Base-by-base conservation (phyloP, 345 rosid genomes). In the Eucalyptus polybractea region DNA sequence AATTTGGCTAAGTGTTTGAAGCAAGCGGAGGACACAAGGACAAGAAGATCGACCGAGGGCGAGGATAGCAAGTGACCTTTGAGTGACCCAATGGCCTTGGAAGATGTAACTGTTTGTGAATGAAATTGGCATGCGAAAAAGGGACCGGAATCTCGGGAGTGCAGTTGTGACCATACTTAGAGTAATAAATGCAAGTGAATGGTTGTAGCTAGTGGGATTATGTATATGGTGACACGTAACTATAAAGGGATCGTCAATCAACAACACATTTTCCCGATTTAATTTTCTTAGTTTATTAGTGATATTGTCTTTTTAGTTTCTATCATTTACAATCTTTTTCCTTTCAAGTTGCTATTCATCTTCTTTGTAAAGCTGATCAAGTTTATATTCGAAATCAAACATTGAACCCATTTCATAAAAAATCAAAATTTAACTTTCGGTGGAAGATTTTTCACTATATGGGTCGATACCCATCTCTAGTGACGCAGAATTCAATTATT, bases 401-500 rank as follows among this genome's bases (percentile, higher is more conserved):
- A 15, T 8, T 31, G 22, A 67, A 67, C 12, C 0, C 42, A 67
- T 31, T 67, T 31, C 11, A 67, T 31, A 31, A 31, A 31, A 67
- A 67, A 16, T 10, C 12, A 69, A 69, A 69, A 69, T 16, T 8
- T 19, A 69, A 69, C 42, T 69, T 69, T 31, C 3, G 4, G 2
- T 16, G 13, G 1, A 33, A 69, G 58, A n/a, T 19, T 5, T 72
- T 17, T 33, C 81, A 17, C 24, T 19, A 72, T 9, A 1, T 72
- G 25, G 44, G 45, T 72, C 4, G 2, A 5, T 72, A 10, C 83
- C 47, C 47, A 19, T 76, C 42, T 69, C 42, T 21, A 7, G 15
- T 76, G 25, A 19, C 4, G 1, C 27, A 6, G 0, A 76, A 76
- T 37, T 37, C 24, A 21, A 7, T 1, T 76, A 76, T 40, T 21